Base-by-base conservation (phyloP, 768 basidiomycete species). In the Daedaleopsis sinensis region DNA sequence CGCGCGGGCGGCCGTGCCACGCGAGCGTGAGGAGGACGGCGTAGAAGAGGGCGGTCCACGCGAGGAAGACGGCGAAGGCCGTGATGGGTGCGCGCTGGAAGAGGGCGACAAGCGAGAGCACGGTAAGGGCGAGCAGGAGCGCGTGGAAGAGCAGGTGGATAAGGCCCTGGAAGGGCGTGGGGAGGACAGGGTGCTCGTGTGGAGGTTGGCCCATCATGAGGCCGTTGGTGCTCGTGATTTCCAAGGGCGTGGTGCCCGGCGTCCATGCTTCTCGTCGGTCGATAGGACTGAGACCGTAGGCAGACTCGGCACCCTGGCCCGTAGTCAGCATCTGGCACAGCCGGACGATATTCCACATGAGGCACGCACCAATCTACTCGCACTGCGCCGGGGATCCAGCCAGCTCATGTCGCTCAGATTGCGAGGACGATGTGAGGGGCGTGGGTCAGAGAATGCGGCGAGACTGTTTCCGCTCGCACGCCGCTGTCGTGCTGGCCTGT, bases 401-500 rank as follows among this genome's bases (percentile, higher is more conserved):
- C 92, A 93, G 69, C 90, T 90, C 52, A 90, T 78, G 69, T 93
- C 90, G 35, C 85, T 84, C 42, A 91, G 75, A 62, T 82, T 86
- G 58, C 84, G 78, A 35, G 83, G 78, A 16, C 79, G 71, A 42
- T 62, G 77, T 68, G 68, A 82, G 67, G 71, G 75, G 69, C 71
- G 79, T 63, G 68, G 87, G 79, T 76, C 72, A 19, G 71, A 67
- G 54, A 69, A 77, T 48, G 73, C 77, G 32, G 73, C 71, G 21
- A 80, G 72, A 32, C 79, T 79, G 42, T 79, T 77, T 21, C 68
- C 74, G 50, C 81, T 83, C 16, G 73, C 81, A 77, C 84, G 84
- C 75, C 67, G 88, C 78, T 67, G 79, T 73, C 70, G 86, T 70
- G 67, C 78, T 70, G 73, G 81, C 70, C 82, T 76, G 65, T 82